Evolutionary conservation across 257 asterid species (phyloP).

Genomic region (Linaria vulgaris): DNA sequence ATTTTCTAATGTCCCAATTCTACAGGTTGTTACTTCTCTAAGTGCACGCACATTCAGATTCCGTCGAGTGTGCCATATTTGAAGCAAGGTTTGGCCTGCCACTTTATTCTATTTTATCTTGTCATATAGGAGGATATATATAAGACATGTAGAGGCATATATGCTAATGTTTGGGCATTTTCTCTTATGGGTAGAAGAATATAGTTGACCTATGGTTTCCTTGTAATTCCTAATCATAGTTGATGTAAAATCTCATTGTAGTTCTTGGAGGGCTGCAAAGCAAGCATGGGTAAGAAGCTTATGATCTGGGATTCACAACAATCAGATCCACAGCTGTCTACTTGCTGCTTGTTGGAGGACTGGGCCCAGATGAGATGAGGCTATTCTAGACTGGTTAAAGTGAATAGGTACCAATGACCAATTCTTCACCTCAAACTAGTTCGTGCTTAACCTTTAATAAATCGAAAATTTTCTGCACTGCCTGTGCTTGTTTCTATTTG

Average conservation of each 20-base stretch:
- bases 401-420: no score
- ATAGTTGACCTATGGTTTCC: conserved; percentile 1
- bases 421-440: no score
- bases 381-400: no score
- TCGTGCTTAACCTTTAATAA: no score
- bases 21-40: conserved; percentile 81
- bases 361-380: no score
- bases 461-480: no score
- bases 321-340: conserved; percentile 56
- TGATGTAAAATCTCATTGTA: conserved; percentile 30
- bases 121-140: not conserved
- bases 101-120: conserved; percentile 17
- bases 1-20: conserved; percentile 18
- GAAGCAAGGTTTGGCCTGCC: conserved; percentile 60
- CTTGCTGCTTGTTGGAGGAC: no score
- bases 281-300: conserved; percentile 85
- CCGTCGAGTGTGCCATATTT: conserved; percentile 82
- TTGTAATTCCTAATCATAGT: conserved; percentile 29
- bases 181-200: not conserved
- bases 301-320: conserved; percentile 75
- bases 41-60: conserved; percentile 69
- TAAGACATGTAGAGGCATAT: conserved; percentile 4
- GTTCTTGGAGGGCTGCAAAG: conserved; percentile 80
- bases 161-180: conserved; percentile 10
- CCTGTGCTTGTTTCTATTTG: no score